Conservation (phyloP, 306 rosid species). For the Hippophae rhamnoides region DNA sequence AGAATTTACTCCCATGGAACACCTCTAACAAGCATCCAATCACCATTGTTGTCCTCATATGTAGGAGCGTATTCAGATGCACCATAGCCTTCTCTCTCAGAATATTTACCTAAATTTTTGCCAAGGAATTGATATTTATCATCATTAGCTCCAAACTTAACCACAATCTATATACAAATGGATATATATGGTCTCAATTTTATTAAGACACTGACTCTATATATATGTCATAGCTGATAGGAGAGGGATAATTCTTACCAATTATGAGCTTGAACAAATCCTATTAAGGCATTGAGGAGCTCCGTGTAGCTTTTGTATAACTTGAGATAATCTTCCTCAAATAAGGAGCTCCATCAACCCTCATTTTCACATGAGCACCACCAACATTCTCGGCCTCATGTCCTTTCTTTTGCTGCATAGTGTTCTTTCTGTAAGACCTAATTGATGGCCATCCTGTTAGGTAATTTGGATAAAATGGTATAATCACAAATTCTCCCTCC, state of each 20-base stretch:
- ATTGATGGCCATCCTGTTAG: conserved; percentile 58
- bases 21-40: conserved; percentile 54
- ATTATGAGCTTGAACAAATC: conserved; percentile 43
- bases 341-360: conserved; percentile 58
- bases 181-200: no score
- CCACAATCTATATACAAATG: no score
- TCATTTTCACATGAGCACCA: conserved; percentile 30
- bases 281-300: conserved; percentile 35
- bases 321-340: conserved; percentile 36
- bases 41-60: conserved; percentile 50
- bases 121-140: no score
- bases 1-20: conserved; percentile 47
- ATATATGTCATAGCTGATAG: no score
- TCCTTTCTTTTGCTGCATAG: conserved; percentile 20
- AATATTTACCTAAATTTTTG: conserved; percentile 1
- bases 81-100: conserved; percentile 34
- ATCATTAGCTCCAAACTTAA: no score
- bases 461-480: no score
- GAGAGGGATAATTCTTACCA: conserved; percentile 4
- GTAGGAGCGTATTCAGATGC: conserved; percentile 42
- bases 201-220: no score
- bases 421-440: conserved; percentile 28
- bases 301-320: conserved; percentile 33
- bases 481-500: no score
- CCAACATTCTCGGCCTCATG: conserved; percentile 3